Conservation (phyloP, 176 grass and related monocot genomes). For the Eragrostis curvula region DNA sequence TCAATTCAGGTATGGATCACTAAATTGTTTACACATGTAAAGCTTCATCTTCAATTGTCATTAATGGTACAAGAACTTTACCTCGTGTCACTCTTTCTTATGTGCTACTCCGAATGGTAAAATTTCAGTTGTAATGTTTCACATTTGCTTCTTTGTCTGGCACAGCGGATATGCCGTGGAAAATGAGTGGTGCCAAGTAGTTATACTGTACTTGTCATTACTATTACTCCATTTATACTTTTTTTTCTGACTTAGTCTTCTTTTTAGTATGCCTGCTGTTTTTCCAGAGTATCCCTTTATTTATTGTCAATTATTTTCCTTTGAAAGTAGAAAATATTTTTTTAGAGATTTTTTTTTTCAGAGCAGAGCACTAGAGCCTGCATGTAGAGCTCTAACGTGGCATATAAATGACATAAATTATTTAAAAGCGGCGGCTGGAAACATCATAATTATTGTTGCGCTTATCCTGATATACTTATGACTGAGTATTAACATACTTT, state of each 20-base stretch:
- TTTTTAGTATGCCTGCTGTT: constrained; percentile 2
- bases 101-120: constrained; percentile 6
- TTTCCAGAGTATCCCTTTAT: background rate
- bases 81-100: constrained; percentile 8
- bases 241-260: constrained; percentile 33
- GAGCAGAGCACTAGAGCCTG: background rate
- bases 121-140: constrained; percentile 16
- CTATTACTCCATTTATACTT: constrained; percentile 3
- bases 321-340: too few species aligned
- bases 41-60: background rate
- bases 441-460: constrained; percentile 15
- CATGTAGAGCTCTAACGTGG: too few species aligned
- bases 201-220: constrained; percentile 15
- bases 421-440: constrained; percentile 21
- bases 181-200: constrained; percentile 7
- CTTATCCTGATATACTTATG: background rate
- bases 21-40: constrained; percentile 2
- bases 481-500: constrained; percentile 8
- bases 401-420: background rate
- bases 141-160: background rate
- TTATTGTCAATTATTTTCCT: constrained; percentile 14
- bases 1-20: constrained; percentile 80
- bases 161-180: background rate
- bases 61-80: background rate
- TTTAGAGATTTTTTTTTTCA: constrained; percentile 4